Evolutionary conservation across 2,329 filamentous ascomycete species (phyloP), one percentile per base, ranked within the genome.

Genomic region (Fusarium aywerte): DNA sequence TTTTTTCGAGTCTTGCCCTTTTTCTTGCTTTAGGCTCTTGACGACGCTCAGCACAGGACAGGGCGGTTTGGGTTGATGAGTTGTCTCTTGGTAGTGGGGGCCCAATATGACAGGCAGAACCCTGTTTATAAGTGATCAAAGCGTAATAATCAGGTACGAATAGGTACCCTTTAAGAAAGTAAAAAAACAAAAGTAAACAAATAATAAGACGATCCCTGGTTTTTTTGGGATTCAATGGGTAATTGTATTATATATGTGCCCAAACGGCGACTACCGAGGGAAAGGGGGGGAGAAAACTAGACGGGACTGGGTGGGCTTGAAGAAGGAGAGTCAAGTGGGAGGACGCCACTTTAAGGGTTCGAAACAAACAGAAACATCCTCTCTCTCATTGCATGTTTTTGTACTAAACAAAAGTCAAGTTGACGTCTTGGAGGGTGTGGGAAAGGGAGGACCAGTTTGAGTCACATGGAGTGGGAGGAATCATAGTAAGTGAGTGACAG

Each of bases 11-110:
- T 18, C 44, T 48, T 49, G 54, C 43, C 57, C 54, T 58, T 33
- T 56, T 58, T 27, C 49, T 35, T 38, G 39, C 25, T 40, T 52
- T 44, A 15, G 40, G 49, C 40, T 49, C 38, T 45, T 49, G 36
- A 50, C 35, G 65, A n/a, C 66, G 9, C 12, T 21, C 25, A 27
- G 23, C 40, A 27, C 39, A 43, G 40, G 16, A 11, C 60, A 58
- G 27, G 56, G 55, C 54, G 47, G 55, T 59, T 42, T 49, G 32
- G 45, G 32, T 27, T 55, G 61, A 72, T 73, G 69, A 60, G 71
- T 72, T 73, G 71, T 67, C 68, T 64, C 45, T 55, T 51, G 42
- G 48, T 60, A 62, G 71, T 73, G 71, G 70, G 66, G 45, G 55
- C 60, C 59, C 50, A 53, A 61, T 53, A 21, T 43, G 65, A 62